Percentiles rank a stretch among this genome's conserved stretches.
Conservation (phyloP, 164 flowering plant genomes). For the Berberis vulgaris region DNA sequence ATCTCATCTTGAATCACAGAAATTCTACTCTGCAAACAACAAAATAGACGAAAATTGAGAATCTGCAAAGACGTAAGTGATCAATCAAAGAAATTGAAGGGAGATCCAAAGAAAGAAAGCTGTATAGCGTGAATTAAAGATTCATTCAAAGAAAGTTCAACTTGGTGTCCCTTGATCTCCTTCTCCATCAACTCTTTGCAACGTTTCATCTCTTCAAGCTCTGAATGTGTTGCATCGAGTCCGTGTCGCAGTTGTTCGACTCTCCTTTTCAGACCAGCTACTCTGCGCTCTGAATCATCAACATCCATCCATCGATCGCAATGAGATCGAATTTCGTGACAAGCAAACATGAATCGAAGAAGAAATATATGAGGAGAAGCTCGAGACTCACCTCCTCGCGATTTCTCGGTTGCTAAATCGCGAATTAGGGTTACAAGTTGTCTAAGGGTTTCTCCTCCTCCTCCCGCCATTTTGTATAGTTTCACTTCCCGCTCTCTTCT, state of each 20-base stretch:
- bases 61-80: not conserved
- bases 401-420: conserved; percentile 55
- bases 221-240: conserved; percentile 31
- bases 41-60: not conserved
- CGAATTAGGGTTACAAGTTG: conserved; percentile 63
- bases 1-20: conserved; percentile 46
- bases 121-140: conserved; percentile 50
- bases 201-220: conserved; percentile 45
- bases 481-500: not conserved
- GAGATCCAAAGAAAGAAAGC: conserved; percentile 22
- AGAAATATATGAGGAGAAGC: not conserved
- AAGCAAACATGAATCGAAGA: not conserved
- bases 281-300: conserved; percentile 40
- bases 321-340: not conserved
- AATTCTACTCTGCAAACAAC: conserved; percentile 42
- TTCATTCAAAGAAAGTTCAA: conserved; percentile 43
- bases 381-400: conserved; percentile 47
- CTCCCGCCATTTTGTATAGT: not conserved
- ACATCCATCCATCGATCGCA: not conserved
- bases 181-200: conserved; percentile 49
- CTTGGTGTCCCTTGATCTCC: conserved; percentile 61
- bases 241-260: conserved; percentile 37
- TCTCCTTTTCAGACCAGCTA: conserved; percentile 39
- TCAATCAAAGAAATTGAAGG: not conserved
- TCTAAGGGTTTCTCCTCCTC: conserved; percentile 39